Evolutionary conservation across 148 eudicot species (phyloP).

Genomic region (Suaeda aralocaspica): DNA sequence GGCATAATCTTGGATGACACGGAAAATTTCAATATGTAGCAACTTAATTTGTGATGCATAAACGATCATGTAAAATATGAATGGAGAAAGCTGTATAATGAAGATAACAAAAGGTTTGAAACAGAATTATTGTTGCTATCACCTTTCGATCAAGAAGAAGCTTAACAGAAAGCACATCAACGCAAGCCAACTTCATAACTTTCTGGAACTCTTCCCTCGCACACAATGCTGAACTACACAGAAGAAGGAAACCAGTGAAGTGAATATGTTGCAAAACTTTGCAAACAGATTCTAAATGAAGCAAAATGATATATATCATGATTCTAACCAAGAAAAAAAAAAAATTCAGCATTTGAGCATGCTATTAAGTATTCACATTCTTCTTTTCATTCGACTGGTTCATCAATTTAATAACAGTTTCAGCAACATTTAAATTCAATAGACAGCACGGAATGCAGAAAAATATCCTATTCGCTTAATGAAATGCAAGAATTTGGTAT

Average conservation of each 20-base stretch:
- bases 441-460: no score
- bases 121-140: not conserved
- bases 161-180: slow-evolving; percentile 57
- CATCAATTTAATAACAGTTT: no score
- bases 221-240: slow-evolving; percentile 66
- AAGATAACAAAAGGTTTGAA: no score
- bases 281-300: not conserved
- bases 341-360: no score
- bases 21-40: no score
- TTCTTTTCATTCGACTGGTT: not conserved
- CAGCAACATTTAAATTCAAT: no score
- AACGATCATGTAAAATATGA: no score
- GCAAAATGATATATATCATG: not conserved
- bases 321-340: not conserved
- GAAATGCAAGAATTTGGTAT: no score
- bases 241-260: slow-evolving; percentile 25
- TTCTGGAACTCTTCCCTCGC: slow-evolving; percentile 65
- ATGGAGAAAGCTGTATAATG: no score
- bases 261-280: not conserved
- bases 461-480: no score
- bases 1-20: not conserved
- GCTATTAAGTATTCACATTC: not conserved
- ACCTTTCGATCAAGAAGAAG: slow-evolving; percentile 72
- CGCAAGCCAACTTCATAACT: slow-evolving; percentile 49
- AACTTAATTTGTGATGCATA: no score